Percentiles rank a stretch among this genome's conserved stretches.
These are phyloP conservation scores for Venturia pyrina DNA, from an alignment of 2,329 filamentous ascomycete species.

Conservation along the genomic window DNA sequence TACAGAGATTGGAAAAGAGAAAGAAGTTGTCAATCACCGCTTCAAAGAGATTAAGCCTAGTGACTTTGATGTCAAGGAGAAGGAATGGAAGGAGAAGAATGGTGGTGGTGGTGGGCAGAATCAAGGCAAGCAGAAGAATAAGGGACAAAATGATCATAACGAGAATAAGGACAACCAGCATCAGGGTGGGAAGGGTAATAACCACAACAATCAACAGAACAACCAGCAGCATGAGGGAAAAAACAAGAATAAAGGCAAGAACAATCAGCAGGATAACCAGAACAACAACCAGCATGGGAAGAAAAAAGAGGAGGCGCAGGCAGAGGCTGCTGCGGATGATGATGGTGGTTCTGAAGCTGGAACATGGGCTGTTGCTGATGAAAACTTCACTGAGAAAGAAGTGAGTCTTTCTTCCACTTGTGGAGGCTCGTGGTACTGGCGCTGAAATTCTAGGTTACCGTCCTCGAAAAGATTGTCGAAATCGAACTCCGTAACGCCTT, in stretches of 20 bases:
- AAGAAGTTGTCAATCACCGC: constrained; percentile 17
- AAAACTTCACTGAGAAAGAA: constrained; percentile 6
- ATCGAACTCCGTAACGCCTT: constrained; percentile 7
- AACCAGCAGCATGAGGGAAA: constrained; percentile 1
- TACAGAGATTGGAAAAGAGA: constrained; percentile 20
- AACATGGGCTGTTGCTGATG: constrained; percentile 5
- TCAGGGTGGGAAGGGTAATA: background rate
- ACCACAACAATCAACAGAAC: background rate
- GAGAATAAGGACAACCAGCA: constrained; percentile 13
- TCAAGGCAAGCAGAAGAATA: constrained; percentile 14
- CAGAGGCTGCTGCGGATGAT: background rate
- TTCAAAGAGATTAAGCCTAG: constrained; percentile 28
- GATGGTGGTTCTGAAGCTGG: background rate
- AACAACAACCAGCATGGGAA: background rate
- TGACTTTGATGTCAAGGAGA: constrained; percentile 16
- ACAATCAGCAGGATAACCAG: background rate
- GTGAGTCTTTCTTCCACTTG: background rate
- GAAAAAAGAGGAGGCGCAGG: constrained; percentile 7
- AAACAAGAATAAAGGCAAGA: background rate
- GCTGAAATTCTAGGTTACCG: background rate
- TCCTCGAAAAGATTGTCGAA: constrained; percentile 4
- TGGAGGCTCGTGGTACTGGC: no score
- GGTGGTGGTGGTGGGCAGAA: constrained; percentile 10
- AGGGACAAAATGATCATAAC: constrained; percentile 17
- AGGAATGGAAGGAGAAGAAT: constrained; percentile 14